Evolutionary conservation across 495 filamentous ascomycete species (phyloP).

Genomic region (Mytilinidion resinicola): DNA sequence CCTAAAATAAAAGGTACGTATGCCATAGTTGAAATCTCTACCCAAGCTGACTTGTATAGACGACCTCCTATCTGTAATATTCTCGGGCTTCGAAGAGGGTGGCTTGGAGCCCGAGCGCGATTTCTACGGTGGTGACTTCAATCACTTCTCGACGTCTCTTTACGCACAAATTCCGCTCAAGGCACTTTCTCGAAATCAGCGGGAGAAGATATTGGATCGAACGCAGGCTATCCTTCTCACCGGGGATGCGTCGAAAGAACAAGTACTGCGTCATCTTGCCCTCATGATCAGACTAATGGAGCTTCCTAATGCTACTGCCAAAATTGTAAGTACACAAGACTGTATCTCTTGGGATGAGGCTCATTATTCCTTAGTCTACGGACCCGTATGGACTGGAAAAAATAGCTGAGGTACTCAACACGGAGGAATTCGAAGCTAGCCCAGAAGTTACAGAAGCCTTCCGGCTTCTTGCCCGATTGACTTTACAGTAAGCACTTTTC

Average conservation of each 20-base stretch:
- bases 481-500: not conserved
- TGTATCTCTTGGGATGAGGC: not conserved
- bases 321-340: conserved; percentile 1
- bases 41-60: not conserved
- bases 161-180: not conserved
- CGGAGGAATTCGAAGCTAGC: not conserved
- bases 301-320: conserved; percentile 23
- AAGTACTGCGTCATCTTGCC: not conserved
- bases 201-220: conserved; percentile 9
- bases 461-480: not conserved
- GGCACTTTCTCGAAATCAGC: not conserved
- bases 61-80: not conserved
- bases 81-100: not conserved
- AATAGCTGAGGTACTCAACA: not conserved
- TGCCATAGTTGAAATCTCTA: too few species aligned
- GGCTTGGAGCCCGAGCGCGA: not conserved
- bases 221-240: conserved; percentile 7
- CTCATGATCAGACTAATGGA: conserved; percentile 20
- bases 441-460: not conserved
- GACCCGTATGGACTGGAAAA: not conserved
- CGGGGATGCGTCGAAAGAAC: not conserved
- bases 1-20: too few species aligned
- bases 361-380: conserved; percentile 8
- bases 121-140: not conserved
- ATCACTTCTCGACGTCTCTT: not conserved